These are phyloP conservation scores for Wickerhamomyces sp. DNA, from an alignment of 1,139 yeast genomes.

Conservation along the genomic window DNA sequence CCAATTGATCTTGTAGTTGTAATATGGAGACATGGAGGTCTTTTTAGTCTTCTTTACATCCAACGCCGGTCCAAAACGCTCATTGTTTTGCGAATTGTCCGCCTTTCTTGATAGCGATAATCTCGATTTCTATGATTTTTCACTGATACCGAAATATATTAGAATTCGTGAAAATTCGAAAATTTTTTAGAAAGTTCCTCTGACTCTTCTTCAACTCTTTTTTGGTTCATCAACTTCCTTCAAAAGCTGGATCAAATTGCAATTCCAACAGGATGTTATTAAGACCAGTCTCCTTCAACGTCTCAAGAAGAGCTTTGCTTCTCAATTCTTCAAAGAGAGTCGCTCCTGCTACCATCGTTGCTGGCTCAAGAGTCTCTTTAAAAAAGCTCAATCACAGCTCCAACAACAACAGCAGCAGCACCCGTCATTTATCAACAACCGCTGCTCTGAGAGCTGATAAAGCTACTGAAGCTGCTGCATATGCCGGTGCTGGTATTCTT, in stretches of 20 bases:
- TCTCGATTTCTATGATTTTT: neutral
- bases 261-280: conserved; percentile 13
- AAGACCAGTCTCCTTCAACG: conserved; percentile 22
- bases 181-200: too few species aligned
- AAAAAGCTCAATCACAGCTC: conserved; percentile 6
- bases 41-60: too few species aligned
- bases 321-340: conserved; percentile 16
- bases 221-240: too few species aligned
- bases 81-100: neutral
- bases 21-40: too few species aligned
- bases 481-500: conserved; percentile 54
- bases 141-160: neutral
- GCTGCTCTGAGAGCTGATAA: conserved; percentile 14
- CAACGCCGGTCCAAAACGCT: too few species aligned
- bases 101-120: neutral
- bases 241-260: neutral
- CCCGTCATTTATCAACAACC: conserved; percentile 18
- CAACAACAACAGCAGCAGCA: neutral
- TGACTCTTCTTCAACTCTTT: neutral
- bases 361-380: conserved; percentile 10
- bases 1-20: too few species aligned
- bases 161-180: too few species aligned
- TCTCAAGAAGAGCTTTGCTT: conserved; percentile 18
- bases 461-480: conserved; percentile 30
- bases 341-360: conserved; percentile 10